phyloP scores from a whole-genome alignment of 768 basidiomycete genomes.

The Russula olivacea region DNA sequence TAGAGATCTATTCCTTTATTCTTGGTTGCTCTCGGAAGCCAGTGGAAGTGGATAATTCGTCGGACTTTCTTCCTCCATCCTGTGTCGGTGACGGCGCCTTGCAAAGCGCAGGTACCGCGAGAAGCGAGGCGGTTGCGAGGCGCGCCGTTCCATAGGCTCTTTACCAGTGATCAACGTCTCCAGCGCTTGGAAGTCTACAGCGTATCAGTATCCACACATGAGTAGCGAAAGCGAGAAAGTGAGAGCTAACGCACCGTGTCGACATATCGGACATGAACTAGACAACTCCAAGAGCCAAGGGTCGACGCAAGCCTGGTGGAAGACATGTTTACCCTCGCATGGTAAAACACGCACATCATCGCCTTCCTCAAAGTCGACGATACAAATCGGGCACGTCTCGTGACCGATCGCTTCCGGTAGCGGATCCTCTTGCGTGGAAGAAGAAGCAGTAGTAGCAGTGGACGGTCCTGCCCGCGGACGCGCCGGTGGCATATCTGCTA shows the following conservation, averaged over 20 bases:
- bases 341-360: conserved; percentile 88
- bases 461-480: conserved; percentile 22
- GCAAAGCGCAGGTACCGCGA: conserved; percentile 34
- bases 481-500: conserved; percentile 13
- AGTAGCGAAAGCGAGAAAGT: neutral
- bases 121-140: conserved; percentile 29
- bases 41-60: conserved; percentile 27
- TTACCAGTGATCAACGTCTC: conserved; percentile 31
- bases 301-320: conserved; percentile 88
- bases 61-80: conserved; percentile 27
- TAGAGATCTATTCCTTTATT: neutral
- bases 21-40: conserved; percentile 19
- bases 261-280: conserved; percentile 85
- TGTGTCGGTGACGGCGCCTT: conserved; percentile 27
- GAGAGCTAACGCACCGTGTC: conserved; percentile 56
- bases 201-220: neutral
- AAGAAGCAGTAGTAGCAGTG: conserved; percentile 23
- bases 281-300: conserved; percentile 90
- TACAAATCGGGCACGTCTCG: conserved; percentile 92
- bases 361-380: conserved; percentile 89
- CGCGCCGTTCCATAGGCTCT: conserved; percentile 22
- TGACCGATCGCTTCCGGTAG: conserved; percentile 65
- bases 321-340: conserved; percentile 86
- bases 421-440: conserved; percentile 36
- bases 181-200: conserved; percentile 34